These are phyloP conservation scores for Leccinum pallidistipes DNA, from an alignment of 1,284 basidiomycete species.

Conservation along the genomic window DNA sequence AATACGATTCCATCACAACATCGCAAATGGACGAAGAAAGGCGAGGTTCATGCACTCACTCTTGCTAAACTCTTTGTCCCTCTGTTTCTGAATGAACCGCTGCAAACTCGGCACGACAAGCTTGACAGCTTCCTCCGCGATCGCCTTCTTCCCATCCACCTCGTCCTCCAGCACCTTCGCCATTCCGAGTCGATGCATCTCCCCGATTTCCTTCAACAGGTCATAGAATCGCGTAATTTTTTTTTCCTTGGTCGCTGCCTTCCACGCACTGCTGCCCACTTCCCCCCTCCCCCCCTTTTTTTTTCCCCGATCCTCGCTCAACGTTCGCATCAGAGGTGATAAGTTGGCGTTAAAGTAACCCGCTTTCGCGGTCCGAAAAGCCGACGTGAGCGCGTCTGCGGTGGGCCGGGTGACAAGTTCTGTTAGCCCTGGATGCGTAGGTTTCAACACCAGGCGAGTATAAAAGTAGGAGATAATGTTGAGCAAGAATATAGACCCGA, in stretches of 20 bases:
- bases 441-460: constrained; percentile 53
- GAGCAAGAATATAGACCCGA: constrained; percentile 72
- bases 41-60: constrained; percentile 42
- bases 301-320: constrained; percentile 55
- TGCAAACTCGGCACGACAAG: constrained; percentile 72
- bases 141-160: constrained; percentile 49
- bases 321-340: constrained; percentile 67
- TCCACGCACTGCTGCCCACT: constrained; percentile 42
- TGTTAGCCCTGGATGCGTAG: constrained; percentile 44
- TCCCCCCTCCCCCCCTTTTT: constrained; percentile 34
- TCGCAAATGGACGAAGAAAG: not conserved
- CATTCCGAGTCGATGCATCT: constrained; percentile 59
- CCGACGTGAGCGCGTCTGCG: constrained; percentile 60
- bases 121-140: constrained; percentile 72
- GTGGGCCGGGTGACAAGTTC: constrained; percentile 60
- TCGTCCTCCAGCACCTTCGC: constrained; percentile 74
- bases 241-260: constrained; percentile 73
- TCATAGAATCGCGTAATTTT: constrained; percentile 80
- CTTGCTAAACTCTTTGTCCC: constrained; percentile 80
- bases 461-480: constrained; percentile 76
- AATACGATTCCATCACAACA: not conserved
- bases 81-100: constrained; percentile 69
- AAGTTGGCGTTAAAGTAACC: constrained; percentile 81
- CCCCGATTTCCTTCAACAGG: constrained; percentile 70
- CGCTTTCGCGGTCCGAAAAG: constrained; percentile 75